Evolutionary conservation across 805 yeast species (phyloP), one percentile per base, ranked within the genome.

Genomic region (Wickerhamomyces ciferrii): DNA sequence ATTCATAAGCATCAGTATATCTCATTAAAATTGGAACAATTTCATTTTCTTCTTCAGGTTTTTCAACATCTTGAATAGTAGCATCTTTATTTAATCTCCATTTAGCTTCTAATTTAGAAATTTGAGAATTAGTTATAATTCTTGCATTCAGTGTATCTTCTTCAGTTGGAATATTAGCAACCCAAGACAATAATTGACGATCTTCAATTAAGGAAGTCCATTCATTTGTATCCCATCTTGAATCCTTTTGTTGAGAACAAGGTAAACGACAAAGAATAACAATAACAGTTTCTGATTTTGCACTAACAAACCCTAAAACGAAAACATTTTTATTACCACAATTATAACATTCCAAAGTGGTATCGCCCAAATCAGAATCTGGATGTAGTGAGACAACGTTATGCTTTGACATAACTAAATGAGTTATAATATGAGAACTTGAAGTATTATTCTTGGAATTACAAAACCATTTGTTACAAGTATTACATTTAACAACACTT

Each of bases 161-260:
- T 45, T 83, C 89, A 1, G 71, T 56, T 0, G 96, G 96, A 4
- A 69, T 72, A 2, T 80, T 70, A 0, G 89, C 91, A 13, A 91
- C 78, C 97, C 97, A 91, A 2, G 88, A 69, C 47, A 91, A 69
- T 48, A 91, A 78, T 51, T 79, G 83, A 35, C 95, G 73, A 53
- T 88, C 84, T 53, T 85, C 92, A 47, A 91, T 87, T 46, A 91
- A 68, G 0, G 96, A 77, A 58, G 84, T 88, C 97, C 97, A 91
- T 49, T 86, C 84, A 38, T 73, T 77, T 0, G 91, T 83, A 56
- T 89, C 96, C 97, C 97, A 91, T 56, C 83, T 81, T 25, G 76
- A 67, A 62, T 85, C 88, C 53, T 84, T 82, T 9, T 74, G 64
- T 59, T 83, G 90, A 1, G 96, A 83, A 65, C 97, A 91, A 1